phyloP scores from a whole-genome alignment of 257 asterid genomes.

The Solanum lignicaule region DNA sequence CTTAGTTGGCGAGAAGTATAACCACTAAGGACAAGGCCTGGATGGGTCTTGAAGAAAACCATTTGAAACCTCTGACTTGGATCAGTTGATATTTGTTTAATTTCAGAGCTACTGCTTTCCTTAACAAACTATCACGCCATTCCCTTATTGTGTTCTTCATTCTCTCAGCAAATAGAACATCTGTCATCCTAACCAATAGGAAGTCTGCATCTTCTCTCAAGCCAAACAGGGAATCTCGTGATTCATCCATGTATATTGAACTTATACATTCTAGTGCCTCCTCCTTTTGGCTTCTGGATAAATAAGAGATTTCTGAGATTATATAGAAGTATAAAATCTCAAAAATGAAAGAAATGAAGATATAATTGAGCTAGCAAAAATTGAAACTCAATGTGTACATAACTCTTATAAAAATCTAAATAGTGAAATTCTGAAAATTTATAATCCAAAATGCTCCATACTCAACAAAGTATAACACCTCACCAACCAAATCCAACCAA shows the following conservation, averaged over 20 bases:
- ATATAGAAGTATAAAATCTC: constrained; percentile 42
- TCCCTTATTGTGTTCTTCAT: constrained; percentile 42
- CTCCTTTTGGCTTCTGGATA: constrained; percentile 92
- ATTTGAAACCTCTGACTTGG: constrained; percentile 49
- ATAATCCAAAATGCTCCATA: not conserved
- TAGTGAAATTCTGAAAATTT: not conserved
- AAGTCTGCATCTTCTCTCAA: constrained; percentile 21
- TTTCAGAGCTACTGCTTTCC: constrained; percentile 25
- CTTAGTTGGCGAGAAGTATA: no score
- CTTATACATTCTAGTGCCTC: constrained; percentile 45
- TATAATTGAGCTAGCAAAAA: not conserved
- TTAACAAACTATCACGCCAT: constrained; percentile 62
- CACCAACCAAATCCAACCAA: not conserved
- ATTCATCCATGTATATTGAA: constrained; percentile 28
- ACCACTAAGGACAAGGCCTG: constrained; percentile 45
- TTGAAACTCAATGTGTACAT: not conserved
- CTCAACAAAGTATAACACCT: not conserved
- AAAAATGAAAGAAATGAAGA: constrained; percentile 25
- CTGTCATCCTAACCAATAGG: constrained; percentile 52
- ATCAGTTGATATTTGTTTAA: no score
- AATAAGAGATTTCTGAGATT: constrained; percentile 94
- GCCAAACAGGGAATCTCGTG: constrained; percentile 21
- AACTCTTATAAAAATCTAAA: not conserved
- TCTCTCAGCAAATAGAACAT: constrained; percentile 71
- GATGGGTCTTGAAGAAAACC: constrained; percentile 64